Evolutionary conservation across 78 protist species (phyloP).

Genomic region (Polysphondylium violaceum): DNA sequence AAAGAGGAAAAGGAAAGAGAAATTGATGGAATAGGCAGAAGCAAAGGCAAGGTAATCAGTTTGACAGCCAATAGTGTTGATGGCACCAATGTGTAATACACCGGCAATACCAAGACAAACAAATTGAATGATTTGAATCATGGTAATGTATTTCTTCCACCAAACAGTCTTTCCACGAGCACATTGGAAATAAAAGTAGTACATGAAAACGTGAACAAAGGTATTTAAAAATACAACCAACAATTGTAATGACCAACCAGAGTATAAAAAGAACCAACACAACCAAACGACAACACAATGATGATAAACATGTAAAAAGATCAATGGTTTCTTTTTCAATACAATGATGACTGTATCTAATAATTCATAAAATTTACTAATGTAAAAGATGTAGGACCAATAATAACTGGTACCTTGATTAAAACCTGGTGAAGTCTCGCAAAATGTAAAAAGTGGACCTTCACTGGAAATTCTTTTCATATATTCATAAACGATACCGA

Average conservation of each 20-base stretch:
- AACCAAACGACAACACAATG: slow-evolving; percentile 79
- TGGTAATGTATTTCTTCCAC: slow-evolving; percentile 86
- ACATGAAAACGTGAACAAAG: slow-evolving; percentile 86
- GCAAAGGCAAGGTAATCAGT: slow-evolving; percentile 41
- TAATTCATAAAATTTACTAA: slow-evolving; percentile 88
- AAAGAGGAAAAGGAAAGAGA: slow-evolving; percentile 79
- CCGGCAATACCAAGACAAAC: slow-evolving; percentile 32
- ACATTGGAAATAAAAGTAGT: slow-evolving; percentile 81
- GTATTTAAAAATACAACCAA: slow-evolving; percentile 77
- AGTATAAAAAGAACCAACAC: slow-evolving; percentile 57
- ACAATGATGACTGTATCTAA: slow-evolving; percentile 89
- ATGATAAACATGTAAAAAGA: slow-evolving; percentile 88
- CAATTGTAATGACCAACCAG: slow-evolving; percentile 59
- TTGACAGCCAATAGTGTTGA: slow-evolving; percentile 1
- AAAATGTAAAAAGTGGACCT: slow-evolving; percentile 59
- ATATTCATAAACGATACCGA: slow-evolving; percentile 70
- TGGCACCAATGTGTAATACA: background rate
- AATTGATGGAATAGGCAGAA: slow-evolving; percentile 41
- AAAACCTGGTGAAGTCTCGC: slow-evolving; percentile 40
- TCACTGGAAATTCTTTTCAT: slow-evolving; percentile 37
- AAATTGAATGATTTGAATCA: slow-evolving; percentile 85
- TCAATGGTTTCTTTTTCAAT: slow-evolving; percentile 74
- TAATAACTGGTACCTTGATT: slow-evolving; percentile 50
- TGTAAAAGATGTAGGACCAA: slow-evolving; percentile 82
- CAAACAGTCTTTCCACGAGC: slow-evolving; percentile 66